phyloP scores from a whole-genome alignment of 345 rosid species.

The Lepidium africanum region DNA sequence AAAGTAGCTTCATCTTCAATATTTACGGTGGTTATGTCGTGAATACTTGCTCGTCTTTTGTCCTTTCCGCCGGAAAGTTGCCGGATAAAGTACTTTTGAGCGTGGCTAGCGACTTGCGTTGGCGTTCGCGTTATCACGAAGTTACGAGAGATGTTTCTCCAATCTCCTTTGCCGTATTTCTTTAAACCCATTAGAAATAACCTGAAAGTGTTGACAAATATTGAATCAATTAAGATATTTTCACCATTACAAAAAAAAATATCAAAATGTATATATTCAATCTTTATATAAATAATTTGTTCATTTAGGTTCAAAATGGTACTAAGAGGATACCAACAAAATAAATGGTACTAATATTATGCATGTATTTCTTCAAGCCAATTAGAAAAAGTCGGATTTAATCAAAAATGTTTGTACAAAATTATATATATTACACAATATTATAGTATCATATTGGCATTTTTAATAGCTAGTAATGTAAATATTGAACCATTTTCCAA shows the following conservation, averaged over 20 bases:
- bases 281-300: background rate
- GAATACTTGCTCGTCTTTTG: conserved; percentile 95
- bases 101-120: conserved; percentile 98
- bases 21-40: conserved; percentile 86
- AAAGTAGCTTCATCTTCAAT: conserved; percentile 48
- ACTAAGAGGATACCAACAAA: no score
- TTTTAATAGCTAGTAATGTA: background rate
- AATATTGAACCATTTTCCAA: background rate
- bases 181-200: conserved; percentile 84
- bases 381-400: background rate
- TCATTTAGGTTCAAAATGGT: background rate
- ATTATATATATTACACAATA: background rate
- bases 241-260: background rate
- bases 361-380: background rate
- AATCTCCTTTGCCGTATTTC: conserved; percentile 97
- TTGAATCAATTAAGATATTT: background rate
- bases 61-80: conserved; percentile 89
- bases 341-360: no score
- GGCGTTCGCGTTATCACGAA: conserved; percentile 88
- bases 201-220: conserved; percentile 35
- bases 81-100: conserved; percentile 91
- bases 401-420: background rate
- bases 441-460: background rate
- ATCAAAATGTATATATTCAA: background rate
- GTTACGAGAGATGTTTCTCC: conserved; percentile 92